Percentiles rank a stretch among this genome's conserved stretches.
Evolutionary conservation across 2,329 filamentous ascomycete genomes (phyloP).

Genomic region (Fusarium sp.): DNA sequence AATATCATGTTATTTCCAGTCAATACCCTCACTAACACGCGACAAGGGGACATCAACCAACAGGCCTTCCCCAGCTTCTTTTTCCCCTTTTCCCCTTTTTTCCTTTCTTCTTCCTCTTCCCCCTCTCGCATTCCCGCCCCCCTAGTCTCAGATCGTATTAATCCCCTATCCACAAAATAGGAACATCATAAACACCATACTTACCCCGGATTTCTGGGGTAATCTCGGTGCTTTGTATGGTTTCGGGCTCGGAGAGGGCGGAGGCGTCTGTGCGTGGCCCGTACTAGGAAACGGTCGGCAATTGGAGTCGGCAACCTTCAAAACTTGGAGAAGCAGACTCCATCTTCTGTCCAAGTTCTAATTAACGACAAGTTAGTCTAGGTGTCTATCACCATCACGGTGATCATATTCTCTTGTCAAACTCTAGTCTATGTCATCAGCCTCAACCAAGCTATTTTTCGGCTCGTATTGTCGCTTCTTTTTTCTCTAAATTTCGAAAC

Average conservation of each 20-base stretch:
- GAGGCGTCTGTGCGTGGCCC: constrained; percentile 19
- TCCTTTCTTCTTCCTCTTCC: constrained; percentile 14
- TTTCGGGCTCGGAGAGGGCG: background rate
- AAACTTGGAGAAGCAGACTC: constrained; percentile 3
- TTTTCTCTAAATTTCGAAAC: background rate
- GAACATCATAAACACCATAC: constrained; percentile 14
- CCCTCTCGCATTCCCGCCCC: background rate
- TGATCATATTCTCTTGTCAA: constrained; percentile 1
- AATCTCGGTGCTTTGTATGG: constrained; percentile 14
- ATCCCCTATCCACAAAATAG: constrained; percentile 25
- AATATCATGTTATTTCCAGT: background rate
- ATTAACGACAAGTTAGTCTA: too few species aligned
- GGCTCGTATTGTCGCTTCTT: constrained; percentile 28
- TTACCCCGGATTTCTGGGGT: constrained; percentile 35
- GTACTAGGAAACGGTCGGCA: constrained; percentile 41
- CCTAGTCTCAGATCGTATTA: constrained; percentile 3
- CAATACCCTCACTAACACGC: background rate
- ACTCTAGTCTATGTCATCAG: background rate
- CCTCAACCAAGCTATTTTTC: constrained; percentile 4
- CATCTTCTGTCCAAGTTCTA: background rate
- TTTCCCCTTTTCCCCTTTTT: too few species aligned
- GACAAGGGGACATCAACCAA: background rate
- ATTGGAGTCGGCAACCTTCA: constrained; percentile 40
- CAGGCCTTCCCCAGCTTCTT: constrained; percentile 35
- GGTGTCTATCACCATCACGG: too few species aligned